Evolutionary conservation across 2,329 filamentous ascomycete genomes (phyloP), one percentile per base, ranked within the genome.

Genomic region (Arthroderma sp.): DNA sequence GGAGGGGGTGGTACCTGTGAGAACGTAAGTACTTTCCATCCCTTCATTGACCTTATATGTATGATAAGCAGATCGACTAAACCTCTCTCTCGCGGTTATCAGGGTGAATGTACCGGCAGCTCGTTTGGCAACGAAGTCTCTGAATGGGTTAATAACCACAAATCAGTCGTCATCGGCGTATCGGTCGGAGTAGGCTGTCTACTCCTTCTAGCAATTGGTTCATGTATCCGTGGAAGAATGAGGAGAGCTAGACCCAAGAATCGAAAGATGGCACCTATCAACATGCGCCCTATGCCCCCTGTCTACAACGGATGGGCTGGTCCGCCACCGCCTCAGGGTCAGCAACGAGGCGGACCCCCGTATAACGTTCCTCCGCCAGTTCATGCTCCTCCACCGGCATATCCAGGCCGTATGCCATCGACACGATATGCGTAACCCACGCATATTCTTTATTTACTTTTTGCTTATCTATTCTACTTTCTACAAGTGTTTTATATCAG

Each of bases 81-180:
- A n/a, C n/a, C n/a, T 23, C 21, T 43, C 38, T 58, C 54, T 43
- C 62, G 39, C 38, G 28, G 25, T 55, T 38, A 41, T 39, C 63
- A 79, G 77, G 93, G 93, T 44, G 74, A 78, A 63, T 98, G 93
- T 73, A 71, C 79, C 64, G 91, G 88, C 60, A 76, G 82, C 37
- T 84, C 81, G 28, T 79, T 87, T 1, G 78, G 78, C 64, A 84
- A 83, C 61, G 84, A 90, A 72, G 84, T 94, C 61, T 76, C 75
- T 56, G 79, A 79, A 60, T 96, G 89, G 86, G 84, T 97, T 69
- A 74, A 81, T 25, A 73, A 84, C 62, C 84, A 97, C 75, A 87
- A 87, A 71, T 74, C 81, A 55, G 81, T 97, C 61, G 86, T 94
- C 62, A 95, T 97, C 62, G 90, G 87, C 23, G 76, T 97, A 9